Evolutionary conservation across 805 yeast genomes (phyloP).

Genomic region (Alloascoidea africana): DNA sequence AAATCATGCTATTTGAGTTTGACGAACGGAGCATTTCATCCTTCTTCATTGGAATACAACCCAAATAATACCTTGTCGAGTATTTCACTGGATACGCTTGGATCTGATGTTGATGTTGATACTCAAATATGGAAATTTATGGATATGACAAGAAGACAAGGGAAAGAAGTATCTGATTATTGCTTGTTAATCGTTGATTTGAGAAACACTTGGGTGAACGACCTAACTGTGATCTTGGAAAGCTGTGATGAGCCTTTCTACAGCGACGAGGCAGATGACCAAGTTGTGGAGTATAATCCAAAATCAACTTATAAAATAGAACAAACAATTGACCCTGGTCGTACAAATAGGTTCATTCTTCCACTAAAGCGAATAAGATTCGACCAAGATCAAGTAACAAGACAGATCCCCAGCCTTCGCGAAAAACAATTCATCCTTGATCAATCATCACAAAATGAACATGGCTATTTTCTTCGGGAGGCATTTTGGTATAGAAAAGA

Average conservation of each 20-base stretch:
- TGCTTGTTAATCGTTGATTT: slow-evolving; percentile 60
- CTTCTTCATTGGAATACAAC: too few species aligned
- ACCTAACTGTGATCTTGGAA: slow-evolving; percentile 20
- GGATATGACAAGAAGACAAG: slow-evolving; percentile 6
- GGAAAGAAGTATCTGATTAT: slow-evolving; percentile 31
- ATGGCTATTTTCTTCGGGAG: slow-evolving; percentile 39
- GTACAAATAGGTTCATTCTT: slow-evolving; percentile 33
- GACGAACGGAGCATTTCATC: too few species aligned
- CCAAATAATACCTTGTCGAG: too few species aligned
- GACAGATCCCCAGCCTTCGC: slow-evolving; percentile 55
- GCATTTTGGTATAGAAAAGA: slow-evolving; percentile 73
- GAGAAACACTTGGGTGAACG: slow-evolving; percentile 66
- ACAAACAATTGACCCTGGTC: slow-evolving; percentile 1
- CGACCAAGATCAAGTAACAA: slow-evolving; percentile 24
- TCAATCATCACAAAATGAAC: slow-evolving; percentile 29
- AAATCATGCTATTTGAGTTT: background rate
- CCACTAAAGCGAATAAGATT: slow-evolving; percentile 48
- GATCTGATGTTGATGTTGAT: background rate
- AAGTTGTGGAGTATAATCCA: too few species aligned
- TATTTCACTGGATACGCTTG: background rate
- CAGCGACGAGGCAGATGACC: slow-evolving; percentile 17
- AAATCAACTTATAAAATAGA: background rate
- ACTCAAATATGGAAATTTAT: background rate
- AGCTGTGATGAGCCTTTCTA: slow-evolving; percentile 10
- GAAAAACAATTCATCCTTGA: slow-evolving; percentile 55